Base-by-base conservation (phyloP, 2,329 filamentous ascomycete species). In the Escovopsis sp. region DNA sequence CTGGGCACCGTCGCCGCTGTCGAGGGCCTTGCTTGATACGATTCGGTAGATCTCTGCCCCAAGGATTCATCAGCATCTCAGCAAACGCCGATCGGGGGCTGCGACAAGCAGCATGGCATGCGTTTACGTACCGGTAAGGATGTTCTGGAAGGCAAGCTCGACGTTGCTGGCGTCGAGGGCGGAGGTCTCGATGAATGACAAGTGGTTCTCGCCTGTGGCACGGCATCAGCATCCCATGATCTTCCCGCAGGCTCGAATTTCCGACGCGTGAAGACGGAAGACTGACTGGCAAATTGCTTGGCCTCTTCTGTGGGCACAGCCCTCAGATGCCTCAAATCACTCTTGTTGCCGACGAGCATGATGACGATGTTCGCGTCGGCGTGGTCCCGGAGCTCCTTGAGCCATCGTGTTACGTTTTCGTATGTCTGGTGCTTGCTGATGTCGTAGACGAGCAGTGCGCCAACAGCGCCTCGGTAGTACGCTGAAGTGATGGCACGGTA, bases 281-380 rank as follows among this genome's bases (percentile, higher is more conserved):
- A 63, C 75, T 49, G 68, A 94, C 89, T 95, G 44, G 91, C 91
- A 77, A 98, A 98, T 49, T 85, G 75, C 70, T 96, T 98, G 55
- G 89, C 91, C 67, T 96, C 89, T 61, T 98, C 91, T 47, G 91
- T 98, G 41, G 91, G 87, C 53, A 98, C 91, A 52, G 91, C 91
- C 63, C 91, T 79, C 59, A 98, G 74, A 69, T 98, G 91, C 67
- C 88, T 85, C 82, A 96, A 83, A 94, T 98, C 91, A 66, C 88
- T 96, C 83, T 98, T 98, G 80, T 98, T 98, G 65, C 91, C 91
- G 44, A 96, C 91, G 58, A 98, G 73, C 91, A 98, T 98, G 63
- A 98, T 98, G 57, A 98, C 88, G 58, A 96, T 95, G 70, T 96
- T 96, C 57, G 87, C 88, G 64, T 98, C 91, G 55, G 91, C 91